These are phyloP conservation scores for Nephelium lappaceum DNA, from an alignment of 345 rosid species.

Conservation along the genomic window DNA sequence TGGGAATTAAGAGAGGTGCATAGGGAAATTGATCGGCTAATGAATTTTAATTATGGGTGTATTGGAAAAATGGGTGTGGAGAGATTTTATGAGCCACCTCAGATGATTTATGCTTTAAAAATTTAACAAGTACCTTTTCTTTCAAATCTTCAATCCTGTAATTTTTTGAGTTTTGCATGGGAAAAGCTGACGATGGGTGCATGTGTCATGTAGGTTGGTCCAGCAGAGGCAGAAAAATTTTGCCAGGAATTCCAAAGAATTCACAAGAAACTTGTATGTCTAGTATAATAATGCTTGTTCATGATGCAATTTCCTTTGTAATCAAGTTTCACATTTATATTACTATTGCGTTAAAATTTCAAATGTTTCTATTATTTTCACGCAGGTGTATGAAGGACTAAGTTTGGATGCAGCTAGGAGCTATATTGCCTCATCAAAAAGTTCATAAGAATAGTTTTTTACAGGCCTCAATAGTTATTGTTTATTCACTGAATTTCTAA, in stretches of 20 bases:
- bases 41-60: not conserved
- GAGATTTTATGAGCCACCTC: not conserved
- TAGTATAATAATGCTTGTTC: not conserved
- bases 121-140: no score
- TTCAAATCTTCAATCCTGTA: not conserved
- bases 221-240: constrained; percentile 71
- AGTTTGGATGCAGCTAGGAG: constrained; percentile 60
- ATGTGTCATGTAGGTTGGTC: constrained; percentile 52
- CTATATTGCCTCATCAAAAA: constrained; percentile 33
- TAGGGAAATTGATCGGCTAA: not conserved
- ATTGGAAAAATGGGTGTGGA: not conserved
- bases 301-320: not conserved
- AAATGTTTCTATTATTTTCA: not conserved
- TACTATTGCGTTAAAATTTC: constrained; percentile 2
- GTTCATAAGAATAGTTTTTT: constrained; percentile 17
- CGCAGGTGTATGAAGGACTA: constrained; percentile 72
- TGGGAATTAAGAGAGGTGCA: not conserved
- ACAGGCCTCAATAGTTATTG: not conserved
- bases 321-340: not conserved
- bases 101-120: not conserved
- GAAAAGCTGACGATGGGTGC: not conserved
- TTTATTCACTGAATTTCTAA: not conserved
- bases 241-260: constrained; percentile 72
- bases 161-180: not conserved
- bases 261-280: constrained; percentile 78